phyloP scores from a whole-genome alignment of 192 early-diverging fungal species.

The Borealophlyctis nickersoniae region DNA sequence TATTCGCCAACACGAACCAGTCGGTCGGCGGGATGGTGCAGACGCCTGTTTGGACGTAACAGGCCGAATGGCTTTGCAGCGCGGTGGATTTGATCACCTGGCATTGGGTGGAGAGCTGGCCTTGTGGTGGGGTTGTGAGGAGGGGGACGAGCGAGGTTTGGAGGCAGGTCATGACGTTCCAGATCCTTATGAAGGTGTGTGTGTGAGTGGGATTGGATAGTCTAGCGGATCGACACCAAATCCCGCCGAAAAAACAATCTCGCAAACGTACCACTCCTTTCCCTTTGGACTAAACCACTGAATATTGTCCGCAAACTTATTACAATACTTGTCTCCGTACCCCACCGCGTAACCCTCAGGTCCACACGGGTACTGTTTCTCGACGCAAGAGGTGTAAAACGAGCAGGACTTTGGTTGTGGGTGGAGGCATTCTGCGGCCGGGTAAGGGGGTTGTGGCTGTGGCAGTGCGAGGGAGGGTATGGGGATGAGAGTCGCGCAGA shows the following conservation, averaged over 20 bases:
- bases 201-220: too few species aligned
- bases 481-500: too few species aligned
- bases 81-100: background rate
- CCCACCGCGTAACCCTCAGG: constrained; percentile 5
- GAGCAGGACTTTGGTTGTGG: constrained; percentile 8
- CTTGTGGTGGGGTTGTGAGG: background rate
- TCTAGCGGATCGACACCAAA: too few species aligned
- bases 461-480: background rate
- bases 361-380: constrained; percentile 8
- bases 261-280: constrained; percentile 4
- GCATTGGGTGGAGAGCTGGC: background rate
- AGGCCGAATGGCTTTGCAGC: background rate
- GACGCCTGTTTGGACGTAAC: constrained; percentile 5
- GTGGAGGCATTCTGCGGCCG: background rate
- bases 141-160: constrained; percentile 7
- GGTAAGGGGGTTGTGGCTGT: background rate
- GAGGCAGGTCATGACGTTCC: constrained; percentile 12
- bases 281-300: constrained; percentile 5
- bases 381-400: constrained; percentile 4
- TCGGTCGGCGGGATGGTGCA: constrained; percentile 2
- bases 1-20: background rate
- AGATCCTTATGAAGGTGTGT: constrained; percentile 9
- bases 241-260: too few species aligned
- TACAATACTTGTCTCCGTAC: constrained; percentile 9
- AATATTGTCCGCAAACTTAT: background rate